Conservation (phyloP, 2,329 filamentous ascomycete genomes). For the Raffaelea arxii region DNA sequence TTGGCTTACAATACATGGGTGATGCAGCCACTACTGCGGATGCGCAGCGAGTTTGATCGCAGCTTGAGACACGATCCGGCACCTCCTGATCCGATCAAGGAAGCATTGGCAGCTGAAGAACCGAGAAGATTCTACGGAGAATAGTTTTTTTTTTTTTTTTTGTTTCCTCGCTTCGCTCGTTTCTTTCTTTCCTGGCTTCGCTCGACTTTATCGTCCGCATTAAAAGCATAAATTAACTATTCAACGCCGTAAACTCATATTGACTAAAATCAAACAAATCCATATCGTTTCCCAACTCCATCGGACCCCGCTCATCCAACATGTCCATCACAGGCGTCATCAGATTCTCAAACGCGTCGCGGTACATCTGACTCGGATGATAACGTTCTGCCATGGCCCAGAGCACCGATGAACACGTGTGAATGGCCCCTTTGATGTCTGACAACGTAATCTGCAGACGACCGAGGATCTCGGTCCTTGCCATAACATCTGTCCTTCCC, state of each 20-base stretch:
- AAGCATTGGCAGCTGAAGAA: background rate
- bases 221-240: no score
- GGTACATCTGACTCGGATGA: background rate
- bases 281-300: no score
- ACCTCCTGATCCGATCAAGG: constrained; percentile 21
- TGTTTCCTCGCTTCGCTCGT: no score
- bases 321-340: background rate
- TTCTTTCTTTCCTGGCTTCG: no score
- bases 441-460: background rate
- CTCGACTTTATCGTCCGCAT: no score
- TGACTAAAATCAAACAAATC: no score
- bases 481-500: no score
- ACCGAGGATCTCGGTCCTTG: no score
- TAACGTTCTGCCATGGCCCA: background rate
- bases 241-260: no score
- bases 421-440: background rate
- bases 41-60: constrained; percentile 17
- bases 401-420: background rate
- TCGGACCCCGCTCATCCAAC: no score
- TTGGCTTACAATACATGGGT: constrained; percentile 23
- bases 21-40: constrained; percentile 19
- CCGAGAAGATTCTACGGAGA: background rate
- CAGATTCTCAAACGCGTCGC: background rate
- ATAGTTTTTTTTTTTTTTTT: no score
- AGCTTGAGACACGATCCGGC: constrained; percentile 21